Percentiles rank a stretch among this genome's conserved stretches.
Conservation (phyloP, 2,329 filamentous ascomycete genomes). For the Diplodia seriata region DNA sequence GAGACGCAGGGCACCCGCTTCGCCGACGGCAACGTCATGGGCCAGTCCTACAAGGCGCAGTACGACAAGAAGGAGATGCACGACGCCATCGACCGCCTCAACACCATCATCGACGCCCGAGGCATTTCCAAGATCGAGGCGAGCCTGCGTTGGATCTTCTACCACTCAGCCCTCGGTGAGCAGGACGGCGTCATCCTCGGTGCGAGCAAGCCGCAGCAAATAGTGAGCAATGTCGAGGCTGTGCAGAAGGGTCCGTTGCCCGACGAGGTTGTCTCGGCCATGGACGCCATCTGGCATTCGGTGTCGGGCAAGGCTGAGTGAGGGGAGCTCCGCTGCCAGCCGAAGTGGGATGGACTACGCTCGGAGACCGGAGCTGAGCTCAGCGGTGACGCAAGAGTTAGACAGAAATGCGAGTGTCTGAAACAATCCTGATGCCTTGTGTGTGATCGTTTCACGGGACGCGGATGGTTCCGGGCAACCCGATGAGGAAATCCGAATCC, state of each 20-base stretch:
- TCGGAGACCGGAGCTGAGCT: background rate
- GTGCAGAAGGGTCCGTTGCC: background rate
- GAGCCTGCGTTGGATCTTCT: background rate
- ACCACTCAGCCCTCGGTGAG: background rate
- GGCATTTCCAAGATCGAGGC: background rate
- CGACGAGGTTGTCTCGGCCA: background rate
- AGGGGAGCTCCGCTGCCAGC: background rate
- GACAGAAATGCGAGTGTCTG: background rate
- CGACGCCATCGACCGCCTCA: background rate
- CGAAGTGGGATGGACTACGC: background rate
- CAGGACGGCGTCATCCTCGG: background rate
- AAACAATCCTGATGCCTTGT: background rate
- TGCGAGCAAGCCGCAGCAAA: background rate
- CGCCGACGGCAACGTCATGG: background rate
- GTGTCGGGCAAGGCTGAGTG: background rate
- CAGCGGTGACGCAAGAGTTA: background rate
- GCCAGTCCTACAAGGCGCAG: background rate
- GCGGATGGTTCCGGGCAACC: background rate
- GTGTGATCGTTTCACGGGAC: background rate
- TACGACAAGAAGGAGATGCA: slow-evolving; percentile 1
- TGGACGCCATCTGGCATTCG: background rate
- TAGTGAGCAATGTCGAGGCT: background rate
- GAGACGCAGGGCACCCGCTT: background rate
- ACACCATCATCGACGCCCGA: background rate
- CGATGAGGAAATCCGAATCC: background rate